Evolutionary conservation across 2,329 filamentous ascomycete genomes (phyloP), one percentile per base, ranked within the genome.

Genomic region (Penicillium frequentans): DNA sequence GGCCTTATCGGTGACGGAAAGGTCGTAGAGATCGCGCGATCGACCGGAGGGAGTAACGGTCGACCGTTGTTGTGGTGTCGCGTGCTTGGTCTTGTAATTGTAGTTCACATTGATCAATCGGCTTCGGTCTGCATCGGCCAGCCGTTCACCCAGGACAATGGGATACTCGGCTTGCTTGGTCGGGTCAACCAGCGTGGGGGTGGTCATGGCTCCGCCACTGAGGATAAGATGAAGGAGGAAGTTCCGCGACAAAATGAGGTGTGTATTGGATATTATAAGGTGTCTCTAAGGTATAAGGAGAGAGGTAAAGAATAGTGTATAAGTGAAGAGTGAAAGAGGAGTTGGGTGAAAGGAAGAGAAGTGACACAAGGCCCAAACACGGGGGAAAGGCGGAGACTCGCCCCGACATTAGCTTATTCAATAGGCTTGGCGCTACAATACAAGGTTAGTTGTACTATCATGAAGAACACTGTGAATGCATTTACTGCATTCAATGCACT

Each of bases 141-240:
- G 64, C 58, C 70, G 72, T 45, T 78, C 75, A 16, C 78, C 77
- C 50, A 80, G 68, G 26, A 79, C 65, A 60, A 80, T 75, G 23
- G 77, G 76, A 61, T 79, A 80, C 52, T 79, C 78, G 49, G 73
- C 77, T 52, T 75, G 73, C 58, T 77, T 77, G 55, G 75, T 74
- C 33, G 76, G 76, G 64, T 79, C 76, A 59, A 78, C 73, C 68
- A 72, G 54, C 26, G 71, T 63, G 58, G 72, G 70, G 63, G 69
- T 62, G 50, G 72, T 69, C 70, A 75, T 74, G 55, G 54, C 54
- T 57, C 61, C 52, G 49, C 63, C 52, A 50, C 43, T 19, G 16
- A 46, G 52, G 47, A 55, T 39, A 26, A 27, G 19, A 23, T 23
- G 7, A 13, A 19, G 5, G 19, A 42, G 19, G 19, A 42, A 11